phyloP scores from a whole-genome alignment of 495 filamentous ascomycete species.

The Daldinia grandis region DNA sequence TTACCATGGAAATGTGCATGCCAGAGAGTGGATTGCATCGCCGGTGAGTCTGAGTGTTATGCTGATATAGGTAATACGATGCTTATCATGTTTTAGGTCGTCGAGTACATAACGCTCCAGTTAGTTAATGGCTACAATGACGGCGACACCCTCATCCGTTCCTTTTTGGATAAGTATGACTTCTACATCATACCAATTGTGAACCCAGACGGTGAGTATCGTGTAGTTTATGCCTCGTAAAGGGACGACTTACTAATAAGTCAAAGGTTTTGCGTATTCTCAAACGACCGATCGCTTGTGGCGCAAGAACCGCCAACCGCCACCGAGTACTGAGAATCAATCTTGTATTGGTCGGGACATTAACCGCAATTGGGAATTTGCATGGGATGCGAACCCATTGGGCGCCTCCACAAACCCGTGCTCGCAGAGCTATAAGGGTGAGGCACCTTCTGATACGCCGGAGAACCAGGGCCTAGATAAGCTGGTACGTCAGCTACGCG shows the following conservation, averaged over 20 bases:
- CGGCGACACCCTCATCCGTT: background rate
- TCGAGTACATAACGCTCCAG: background rate
- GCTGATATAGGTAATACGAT: background rate
- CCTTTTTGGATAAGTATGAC: background rate
- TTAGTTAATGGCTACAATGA: background rate
- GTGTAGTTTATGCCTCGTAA: no score
- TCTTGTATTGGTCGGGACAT: slow-evolving; percentile 59
- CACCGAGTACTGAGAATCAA: slow-evolving; percentile 28
- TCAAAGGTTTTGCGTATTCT: background rate
- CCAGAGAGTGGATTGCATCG: slow-evolving; percentile 64
- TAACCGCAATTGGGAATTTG: slow-evolving; percentile 63
- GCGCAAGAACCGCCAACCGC: slow-evolving; percentile 36
- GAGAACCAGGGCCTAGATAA: slow-evolving; percentile 40
- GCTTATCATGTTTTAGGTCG: background rate
- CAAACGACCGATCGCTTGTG: background rate
- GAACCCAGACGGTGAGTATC: background rate
- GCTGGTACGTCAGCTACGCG: slow-evolving; percentile 50
- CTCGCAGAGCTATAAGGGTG: slow-evolving; percentile 56
- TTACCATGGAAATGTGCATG: slow-evolving; percentile 61
- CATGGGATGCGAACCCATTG: slow-evolving; percentile 52
- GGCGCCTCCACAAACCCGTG: slow-evolving; percentile 59
- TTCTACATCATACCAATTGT: background rate
- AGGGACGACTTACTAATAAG: background rate
- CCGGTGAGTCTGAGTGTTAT: slow-evolving; percentile 34
- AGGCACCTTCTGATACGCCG: slow-evolving; percentile 40